Evolutionary conservation across 805 yeast genomes (phyloP), one percentile per base, ranked within the genome.

Genomic region (Schizosaccharomyces lindneri): DNA sequence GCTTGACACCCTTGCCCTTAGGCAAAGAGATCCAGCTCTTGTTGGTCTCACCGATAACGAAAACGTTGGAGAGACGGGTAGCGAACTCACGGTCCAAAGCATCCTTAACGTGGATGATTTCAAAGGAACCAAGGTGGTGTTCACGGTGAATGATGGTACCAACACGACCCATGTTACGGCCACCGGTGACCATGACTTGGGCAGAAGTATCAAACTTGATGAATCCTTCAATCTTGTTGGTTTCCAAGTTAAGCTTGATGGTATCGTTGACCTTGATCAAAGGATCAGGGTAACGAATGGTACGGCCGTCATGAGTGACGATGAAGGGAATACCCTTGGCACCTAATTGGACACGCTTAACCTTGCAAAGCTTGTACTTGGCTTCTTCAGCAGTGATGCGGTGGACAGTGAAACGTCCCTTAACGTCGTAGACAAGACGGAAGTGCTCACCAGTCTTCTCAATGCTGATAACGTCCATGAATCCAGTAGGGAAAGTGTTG

Each of bases 261-360:
- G 97, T 86, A 81, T 90, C 98, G 83, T 93, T 89, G 73, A 87
- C 88, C 80, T 81, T 90, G 84, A 90, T 83, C 70, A 78, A 77
- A 78, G 98, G 98, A 75, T 90, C 97, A 77, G 97, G 97, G 87
- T 89, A 90, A 79, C 97, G 89, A 81, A 90, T 79, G 75, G 98
- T 90, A 84, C 98, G 89, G 79, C 98, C 97, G 75, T 90, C 98
- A 84, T 90, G 98, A 74, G 98, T 90, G 70, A 90, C 97, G 74
- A 86, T 84, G 85, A 87, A 90, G 74, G 98, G 98, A 72, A 90
- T 82, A 75, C 95, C 95, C 80, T 83, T 88, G 85, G 90, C 93
- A 78, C 98, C 97, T 75, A 89, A 81, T 80, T 87, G 95, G 68
- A 90, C 96, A 78, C 85, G 87, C 85, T 87, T 93, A 72, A 90